Base-by-base conservation (phyloP, 495 filamentous ascomycete species). In the Aspergillus coremiiformis region DNA sequence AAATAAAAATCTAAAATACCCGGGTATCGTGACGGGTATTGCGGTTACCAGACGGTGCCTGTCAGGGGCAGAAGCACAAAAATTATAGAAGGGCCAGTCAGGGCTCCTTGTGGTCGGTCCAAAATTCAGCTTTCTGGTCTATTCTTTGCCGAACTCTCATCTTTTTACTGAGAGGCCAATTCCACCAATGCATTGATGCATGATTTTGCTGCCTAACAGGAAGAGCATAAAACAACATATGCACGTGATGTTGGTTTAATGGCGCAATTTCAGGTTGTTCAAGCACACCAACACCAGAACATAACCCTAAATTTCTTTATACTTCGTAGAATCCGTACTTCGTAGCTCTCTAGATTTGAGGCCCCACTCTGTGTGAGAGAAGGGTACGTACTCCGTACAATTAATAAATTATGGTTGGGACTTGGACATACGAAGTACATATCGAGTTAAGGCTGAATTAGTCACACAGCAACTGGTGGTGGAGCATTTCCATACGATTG, bases 11-110 rank as follows among this genome's bases (percentile, higher is more conserved):
- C n/a, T n/a, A 17, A 39, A 49, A 26, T 15, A 35, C 37, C 24
- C 27, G 35, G 48, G 47, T 43, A 27, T 52, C 47, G 49, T 56
- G 50, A 49, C 48, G 46, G 46, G 49, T 39, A 33, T 48, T 47
- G 27, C 21, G 11, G 15, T 29, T 47, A 30, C 23, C 23, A 14
- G 44, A 11, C 24, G 14, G 48, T 42, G 10, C 48, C 44, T 47
- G 44, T 27, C 44, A 47, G 33, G 14, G 20, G 22, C 11, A 29
- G 47, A 29, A 37, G 5, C 4, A 37, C 14, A 42, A 9, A 9
- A 43, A 12, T 27, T 6, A 50, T 24, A 15, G 29, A 37, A 10
- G 8, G 8, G 24, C 24, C 24, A n/a, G n/a, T n/a, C n/a, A n/a
- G n/a, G n/a, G n/a, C n/a, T n/a, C n/a, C n/a, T n/a, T n/a, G n/a